Evolutionary conservation across 257 asterid species (phyloP).

Genomic region (Buddleja alternifolia): DNA sequence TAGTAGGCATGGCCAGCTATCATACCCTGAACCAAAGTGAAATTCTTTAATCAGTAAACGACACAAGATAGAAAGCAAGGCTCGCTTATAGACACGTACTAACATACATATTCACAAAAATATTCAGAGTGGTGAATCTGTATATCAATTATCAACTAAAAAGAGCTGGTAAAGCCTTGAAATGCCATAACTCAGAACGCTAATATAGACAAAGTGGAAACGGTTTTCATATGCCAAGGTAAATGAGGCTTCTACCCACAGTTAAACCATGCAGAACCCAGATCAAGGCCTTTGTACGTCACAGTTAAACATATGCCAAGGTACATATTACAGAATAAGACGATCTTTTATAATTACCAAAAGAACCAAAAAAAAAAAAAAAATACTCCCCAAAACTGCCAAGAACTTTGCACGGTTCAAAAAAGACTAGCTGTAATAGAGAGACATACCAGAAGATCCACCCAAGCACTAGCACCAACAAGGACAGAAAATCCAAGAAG

Average conservation of each 20-base stretch:
- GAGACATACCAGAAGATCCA: constrained; percentile 85
- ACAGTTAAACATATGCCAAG: too few species aligned
- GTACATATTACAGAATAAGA: neutral
- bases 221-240: neutral
- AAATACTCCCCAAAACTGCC: neutral
- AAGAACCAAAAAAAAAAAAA: neutral
- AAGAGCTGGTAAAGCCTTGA: neutral
- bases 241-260: constrained; percentile 16
- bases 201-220: neutral
- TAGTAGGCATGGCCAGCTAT: constrained; percentile 97
- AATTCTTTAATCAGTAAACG: constrained; percentile 9
- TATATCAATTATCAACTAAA: neutral
- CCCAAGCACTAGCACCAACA: constrained; percentile 99
- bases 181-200: neutral
- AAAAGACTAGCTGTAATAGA: constrained; percentile 12
- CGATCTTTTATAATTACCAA: neutral
- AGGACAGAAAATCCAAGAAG: constrained; percentile 95
- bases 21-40: constrained; percentile 71
- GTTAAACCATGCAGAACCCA: constrained; percentile 1
- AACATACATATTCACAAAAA: neutral
- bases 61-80: constrained; percentile 7
- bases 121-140: neutral
- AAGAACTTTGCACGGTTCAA: neutral
- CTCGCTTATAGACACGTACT: neutral
- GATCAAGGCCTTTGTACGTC: neutral